A percentile compares a stretch with the other conserved stretches of the same genome.
Evolutionary conservation across 331 rosid genomes (phyloP).

Genomic region (Stylosanthes scabra): DNA sequence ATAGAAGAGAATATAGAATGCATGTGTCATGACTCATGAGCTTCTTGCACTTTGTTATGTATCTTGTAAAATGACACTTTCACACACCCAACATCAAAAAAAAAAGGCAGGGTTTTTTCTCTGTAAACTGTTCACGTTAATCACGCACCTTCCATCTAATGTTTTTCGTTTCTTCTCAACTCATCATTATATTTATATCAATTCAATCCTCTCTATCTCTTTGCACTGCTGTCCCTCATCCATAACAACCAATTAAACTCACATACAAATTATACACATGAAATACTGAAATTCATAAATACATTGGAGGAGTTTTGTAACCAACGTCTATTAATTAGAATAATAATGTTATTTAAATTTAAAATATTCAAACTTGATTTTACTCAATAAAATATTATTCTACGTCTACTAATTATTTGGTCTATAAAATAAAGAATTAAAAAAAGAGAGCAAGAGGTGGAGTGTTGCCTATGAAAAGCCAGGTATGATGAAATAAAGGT

Average conservation of each 20-base stretch:
- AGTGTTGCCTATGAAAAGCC: no score
- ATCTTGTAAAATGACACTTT: constrained; percentile 55
- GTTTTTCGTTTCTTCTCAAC: constrained; percentile 32
- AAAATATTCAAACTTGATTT: no score
- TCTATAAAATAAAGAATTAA: no score
- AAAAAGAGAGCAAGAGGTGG: no score
- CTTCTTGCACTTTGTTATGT: constrained; percentile 55
- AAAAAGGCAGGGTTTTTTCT: constrained; percentile 1
- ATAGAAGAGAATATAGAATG: constrained; percentile 28
- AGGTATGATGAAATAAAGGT: no score
- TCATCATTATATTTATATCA: not conserved
- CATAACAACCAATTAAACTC: not conserved
- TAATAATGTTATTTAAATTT: no score
- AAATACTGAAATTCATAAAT: not conserved
- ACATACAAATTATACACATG: not conserved
- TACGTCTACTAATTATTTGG: no score
- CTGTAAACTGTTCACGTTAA: constrained; percentile 62
- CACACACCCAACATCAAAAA: constrained; percentile 38
- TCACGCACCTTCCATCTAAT: constrained; percentile 54
- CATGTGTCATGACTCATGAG: constrained; percentile 78
- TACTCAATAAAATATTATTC: no score
- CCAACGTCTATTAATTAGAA: no score
- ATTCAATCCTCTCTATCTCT: constrained; percentile 7
- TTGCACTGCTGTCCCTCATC: not conserved
- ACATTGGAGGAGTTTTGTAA: no score